Percentiles rank a stretch among this genome's conserved stretches.
phyloP scores from a whole-genome alignment of 176 grass and related monocot species.

The Typha latifolia region DNA sequence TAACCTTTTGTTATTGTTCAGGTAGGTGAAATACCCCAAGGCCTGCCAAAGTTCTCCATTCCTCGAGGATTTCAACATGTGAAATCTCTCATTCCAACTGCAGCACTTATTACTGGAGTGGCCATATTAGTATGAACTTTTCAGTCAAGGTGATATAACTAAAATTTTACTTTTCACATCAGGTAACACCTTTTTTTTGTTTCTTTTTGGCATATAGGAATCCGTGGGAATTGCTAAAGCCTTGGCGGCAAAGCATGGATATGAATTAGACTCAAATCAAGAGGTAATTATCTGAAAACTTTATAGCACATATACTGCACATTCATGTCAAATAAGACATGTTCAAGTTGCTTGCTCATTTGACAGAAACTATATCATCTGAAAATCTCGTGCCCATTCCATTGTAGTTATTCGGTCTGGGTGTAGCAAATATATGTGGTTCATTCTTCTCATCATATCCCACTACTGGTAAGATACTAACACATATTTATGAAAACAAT shows the following conservation, averaged over 20 bases:
- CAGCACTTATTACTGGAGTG: constrained; percentile 88
- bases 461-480: constrained; percentile 62
- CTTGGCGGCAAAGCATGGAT: constrained; percentile 89
- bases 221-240: constrained; percentile 99
- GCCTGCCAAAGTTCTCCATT: constrained; percentile 75
- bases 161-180: not conserved
- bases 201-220: constrained; percentile 44
- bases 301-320: not conserved
- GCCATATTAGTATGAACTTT: constrained; percentile 72
- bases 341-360: not conserved
- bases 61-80: constrained; percentile 77
- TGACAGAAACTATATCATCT: not conserved
- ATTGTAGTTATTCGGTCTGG: constrained; percentile 84
- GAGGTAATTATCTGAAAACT: constrained; percentile 36
- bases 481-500: constrained; percentile 9
- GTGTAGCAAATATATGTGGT: constrained; percentile 86
- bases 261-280: constrained; percentile 95
- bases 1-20: constrained; percentile 23
- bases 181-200: not conserved
- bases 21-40: constrained; percentile 97
- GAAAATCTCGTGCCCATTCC: constrained; percentile 1
- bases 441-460: constrained; percentile 91
- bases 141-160: not conserved
- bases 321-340: not conserved
- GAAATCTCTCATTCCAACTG: constrained; percentile 62